These are phyloP conservation scores for Stagonosporopsis vannaccii DNA, from an alignment of 2,329 filamentous ascomycete species.

Conservation along the genomic window DNA sequence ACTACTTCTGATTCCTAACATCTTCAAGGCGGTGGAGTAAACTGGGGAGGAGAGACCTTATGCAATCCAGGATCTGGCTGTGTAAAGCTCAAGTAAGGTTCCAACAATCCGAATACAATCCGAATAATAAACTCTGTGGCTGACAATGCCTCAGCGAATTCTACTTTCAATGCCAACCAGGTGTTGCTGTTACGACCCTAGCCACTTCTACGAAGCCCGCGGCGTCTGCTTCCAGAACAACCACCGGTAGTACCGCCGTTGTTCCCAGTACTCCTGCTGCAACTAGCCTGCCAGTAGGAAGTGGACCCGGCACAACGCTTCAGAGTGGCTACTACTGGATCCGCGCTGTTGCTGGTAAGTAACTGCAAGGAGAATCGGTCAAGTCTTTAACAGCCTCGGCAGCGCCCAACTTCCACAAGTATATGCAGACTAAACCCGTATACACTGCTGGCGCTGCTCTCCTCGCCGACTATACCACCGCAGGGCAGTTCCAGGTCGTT, in stretches of 20 bases:
- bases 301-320: conserved; percentile 56
- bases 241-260: conserved; percentile 14
- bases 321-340: conserved; percentile 64
- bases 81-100: conserved; percentile 40
- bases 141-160: conserved; percentile 33
- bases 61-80: conserved; percentile 39
- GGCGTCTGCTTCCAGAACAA: conserved; percentile 9
- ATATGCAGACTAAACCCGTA: conserved; percentile 48
- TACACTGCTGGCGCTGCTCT: conserved; percentile 58
- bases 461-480: conserved; percentile 60
- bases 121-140: no score
- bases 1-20: neutral
- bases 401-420: conserved; percentile 61
- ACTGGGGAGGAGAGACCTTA: conserved; percentile 34
- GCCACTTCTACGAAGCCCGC: conserved; percentile 21
- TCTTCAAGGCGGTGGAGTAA: conserved; percentile 38
- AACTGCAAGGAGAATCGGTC: neutral
- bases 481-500: conserved; percentile 65
- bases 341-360: conserved; percentile 39
- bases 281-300: conserved; percentile 35
- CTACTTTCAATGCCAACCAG: conserved; percentile 54
- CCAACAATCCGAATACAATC: neutral
- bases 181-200: conserved; percentile 28
- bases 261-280: conserved; percentile 28
- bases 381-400: conserved; percentile 55